phyloP scores from a whole-genome alignment of 106 monocot species.

The Vanilla planifolia region DNA sequence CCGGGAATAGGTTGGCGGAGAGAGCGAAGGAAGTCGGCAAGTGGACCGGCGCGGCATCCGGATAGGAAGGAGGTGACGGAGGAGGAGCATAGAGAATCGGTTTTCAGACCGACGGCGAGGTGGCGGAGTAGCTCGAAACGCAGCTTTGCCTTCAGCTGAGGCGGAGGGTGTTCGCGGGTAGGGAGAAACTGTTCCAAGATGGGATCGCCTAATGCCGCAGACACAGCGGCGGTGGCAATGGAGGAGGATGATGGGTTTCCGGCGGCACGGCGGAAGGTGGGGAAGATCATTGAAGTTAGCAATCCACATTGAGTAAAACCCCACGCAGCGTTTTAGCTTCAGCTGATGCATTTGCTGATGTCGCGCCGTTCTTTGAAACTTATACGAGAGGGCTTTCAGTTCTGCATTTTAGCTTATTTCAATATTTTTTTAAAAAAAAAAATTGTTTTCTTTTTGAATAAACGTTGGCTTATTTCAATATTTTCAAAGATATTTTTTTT shows the following conservation, averaged over 20 bases:
- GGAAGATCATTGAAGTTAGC: conserved; percentile 1
- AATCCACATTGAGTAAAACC: background rate
- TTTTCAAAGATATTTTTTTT: too few species aligned
- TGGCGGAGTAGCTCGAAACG: conserved; percentile 10
- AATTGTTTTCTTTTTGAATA: too few species aligned
- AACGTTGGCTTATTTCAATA: too few species aligned
- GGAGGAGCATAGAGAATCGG: background rate
- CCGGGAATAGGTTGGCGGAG: background rate
- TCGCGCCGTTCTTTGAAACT: too few species aligned
- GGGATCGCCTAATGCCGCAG: background rate
- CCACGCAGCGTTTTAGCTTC: too few species aligned
- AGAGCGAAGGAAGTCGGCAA: conserved; percentile 2
- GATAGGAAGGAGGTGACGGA: background rate
- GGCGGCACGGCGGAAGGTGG: background rate
- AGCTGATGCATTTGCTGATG: too few species aligned
- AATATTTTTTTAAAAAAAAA: too few species aligned
- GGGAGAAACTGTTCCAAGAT: conserved; percentile 8
- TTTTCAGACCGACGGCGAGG: background rate
- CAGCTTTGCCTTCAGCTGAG: background rate
- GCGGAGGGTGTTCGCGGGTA: background rate
- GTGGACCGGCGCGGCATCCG: background rate
- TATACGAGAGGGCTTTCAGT: too few species aligned
- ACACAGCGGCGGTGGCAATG: background rate
- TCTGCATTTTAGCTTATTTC: too few species aligned
- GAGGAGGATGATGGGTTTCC: background rate